Conservation (phyloP, 2,329 filamentous ascomycete genomes). For the Trichoderma atrobrunneum region DNA sequence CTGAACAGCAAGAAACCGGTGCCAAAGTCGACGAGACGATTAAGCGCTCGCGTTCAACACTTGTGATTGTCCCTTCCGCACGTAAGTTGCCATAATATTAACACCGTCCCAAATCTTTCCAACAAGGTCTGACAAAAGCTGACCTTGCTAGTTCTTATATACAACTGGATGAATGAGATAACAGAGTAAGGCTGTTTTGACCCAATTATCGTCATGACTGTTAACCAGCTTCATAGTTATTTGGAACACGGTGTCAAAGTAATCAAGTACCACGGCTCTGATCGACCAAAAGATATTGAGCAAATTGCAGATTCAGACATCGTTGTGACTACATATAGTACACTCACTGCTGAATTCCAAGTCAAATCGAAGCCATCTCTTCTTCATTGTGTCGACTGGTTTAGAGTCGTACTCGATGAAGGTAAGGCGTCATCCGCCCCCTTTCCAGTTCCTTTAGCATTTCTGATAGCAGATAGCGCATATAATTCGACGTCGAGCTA, state of each 20-base stretch:
- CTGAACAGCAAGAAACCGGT: constrained; percentile 24
- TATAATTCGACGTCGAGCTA: constrained; percentile 47
- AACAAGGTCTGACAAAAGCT: background rate
- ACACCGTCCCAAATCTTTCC: background rate
- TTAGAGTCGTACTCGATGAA: constrained; percentile 44
- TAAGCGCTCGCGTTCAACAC: constrained; percentile 35
- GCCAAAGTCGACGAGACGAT: constrained; percentile 20
- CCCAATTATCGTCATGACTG: background rate
- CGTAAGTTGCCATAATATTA: constrained; percentile 30
- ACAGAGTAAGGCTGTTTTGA: constrained; percentile 28
- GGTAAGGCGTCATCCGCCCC: constrained; percentile 30
- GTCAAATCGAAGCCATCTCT: background rate
- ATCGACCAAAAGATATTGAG: constrained; percentile 26
- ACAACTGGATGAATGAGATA: constrained; percentile 41
- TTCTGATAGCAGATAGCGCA: constrained; percentile 39
- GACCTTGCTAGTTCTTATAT: constrained; percentile 36
- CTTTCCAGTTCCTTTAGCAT: background rate
- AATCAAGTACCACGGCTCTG: constrained; percentile 38
- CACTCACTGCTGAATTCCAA: constrained; percentile 37
- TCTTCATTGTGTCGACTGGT: constrained; percentile 41
- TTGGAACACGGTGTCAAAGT: constrained; percentile 29
- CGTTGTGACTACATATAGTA: constrained; percentile 49
- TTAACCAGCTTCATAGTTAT: constrained; percentile 30
- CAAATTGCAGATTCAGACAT: constrained; percentile 37
- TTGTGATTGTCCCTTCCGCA: constrained; percentile 45